These are phyloP conservation scores for Leishmania tropica DNA, from an alignment of 208 protist species.

Conservation along the genomic window DNA sequence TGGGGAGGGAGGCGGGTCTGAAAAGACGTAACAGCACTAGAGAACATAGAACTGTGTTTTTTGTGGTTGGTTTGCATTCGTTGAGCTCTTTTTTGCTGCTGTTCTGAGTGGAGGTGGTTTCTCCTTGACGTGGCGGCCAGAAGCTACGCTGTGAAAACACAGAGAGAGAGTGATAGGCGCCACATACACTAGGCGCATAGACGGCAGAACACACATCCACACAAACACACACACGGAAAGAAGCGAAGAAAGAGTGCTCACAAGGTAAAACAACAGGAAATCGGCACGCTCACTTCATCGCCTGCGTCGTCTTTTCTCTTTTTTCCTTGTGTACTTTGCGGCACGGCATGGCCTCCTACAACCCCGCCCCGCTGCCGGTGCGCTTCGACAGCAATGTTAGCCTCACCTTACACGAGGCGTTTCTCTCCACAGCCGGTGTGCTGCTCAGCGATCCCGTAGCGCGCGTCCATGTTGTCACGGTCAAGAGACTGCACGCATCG, in stretches of 20 bases:
- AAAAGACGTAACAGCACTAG: neutral
- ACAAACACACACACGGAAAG: neutral
- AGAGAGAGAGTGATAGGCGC: neutral
- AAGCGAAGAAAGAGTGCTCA: neutral
- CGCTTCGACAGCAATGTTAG: conserved; percentile 72
- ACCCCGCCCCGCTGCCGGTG: conserved; percentile 46
- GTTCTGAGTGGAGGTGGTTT: neutral
- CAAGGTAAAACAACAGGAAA: neutral
- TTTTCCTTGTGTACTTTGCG: neutral
- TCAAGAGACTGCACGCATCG: conserved; percentile 41
- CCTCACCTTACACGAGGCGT: conserved; percentile 74
- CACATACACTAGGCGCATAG: too few relatives aligned
- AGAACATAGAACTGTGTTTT: neutral
- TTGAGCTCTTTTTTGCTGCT: too few relatives aligned
- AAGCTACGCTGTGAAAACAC: neutral
- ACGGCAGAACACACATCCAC: neutral
- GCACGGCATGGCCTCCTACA: conserved; percentile 11
- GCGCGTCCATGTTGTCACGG: conserved; percentile 63
- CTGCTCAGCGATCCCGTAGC: conserved; percentile 79
- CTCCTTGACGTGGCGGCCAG: neutral
- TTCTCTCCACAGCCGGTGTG: conserved; percentile 70
- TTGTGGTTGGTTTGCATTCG: neutral
- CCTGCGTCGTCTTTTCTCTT: neutral
- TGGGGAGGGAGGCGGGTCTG: neutral
- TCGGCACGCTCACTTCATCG: neutral